Evolutionary conservation across 2,329 filamentous ascomycete genomes (phyloP).

Genomic region (Metarhizium robertsii): DNA sequence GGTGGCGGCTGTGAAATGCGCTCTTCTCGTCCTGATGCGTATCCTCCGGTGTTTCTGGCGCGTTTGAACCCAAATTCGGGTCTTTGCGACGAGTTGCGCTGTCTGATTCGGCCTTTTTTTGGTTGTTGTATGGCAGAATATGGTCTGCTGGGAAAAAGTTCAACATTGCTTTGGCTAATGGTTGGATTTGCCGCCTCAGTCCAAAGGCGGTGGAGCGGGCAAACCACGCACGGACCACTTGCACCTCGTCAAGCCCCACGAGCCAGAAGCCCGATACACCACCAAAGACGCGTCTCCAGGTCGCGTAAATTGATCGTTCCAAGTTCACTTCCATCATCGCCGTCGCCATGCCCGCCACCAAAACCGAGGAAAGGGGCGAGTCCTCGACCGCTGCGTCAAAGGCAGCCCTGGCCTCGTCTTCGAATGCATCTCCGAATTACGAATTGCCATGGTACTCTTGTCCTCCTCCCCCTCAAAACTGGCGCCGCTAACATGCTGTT

Average conservation of each 20-base stretch:
- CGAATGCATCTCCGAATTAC: conserved; percentile 48
- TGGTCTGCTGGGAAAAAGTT: conserved; percentile 8
- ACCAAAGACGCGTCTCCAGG: conserved; percentile 23
- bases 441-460: conserved; percentile 65
- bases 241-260: neutral
- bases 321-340: conserved; percentile 11
- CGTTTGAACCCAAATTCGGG: neutral
- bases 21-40: neutral
- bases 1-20: conserved; percentile 4
- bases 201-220: conserved; percentile 16
- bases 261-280: neutral
- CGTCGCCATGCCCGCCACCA: conserved; percentile 38
- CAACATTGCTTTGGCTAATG: neutral
- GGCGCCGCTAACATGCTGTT: neutral
- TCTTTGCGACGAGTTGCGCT: neutral
- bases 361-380: conserved; percentile 45
- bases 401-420: conserved; percentile 39
- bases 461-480: neutral
- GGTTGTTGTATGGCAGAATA: conserved; percentile 1
- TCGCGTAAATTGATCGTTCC: conserved; percentile 27
- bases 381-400: conserved; percentile 52
- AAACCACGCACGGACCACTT: conserved; percentile 18
- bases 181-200: conserved; percentile 5
- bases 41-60: neutral
- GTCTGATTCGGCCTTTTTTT: neutral